These are phyloP conservation scores for Pleurotus ostreatus DNA, from an alignment of 768 basidiomycete genomes.

Conservation along the genomic window DNA sequence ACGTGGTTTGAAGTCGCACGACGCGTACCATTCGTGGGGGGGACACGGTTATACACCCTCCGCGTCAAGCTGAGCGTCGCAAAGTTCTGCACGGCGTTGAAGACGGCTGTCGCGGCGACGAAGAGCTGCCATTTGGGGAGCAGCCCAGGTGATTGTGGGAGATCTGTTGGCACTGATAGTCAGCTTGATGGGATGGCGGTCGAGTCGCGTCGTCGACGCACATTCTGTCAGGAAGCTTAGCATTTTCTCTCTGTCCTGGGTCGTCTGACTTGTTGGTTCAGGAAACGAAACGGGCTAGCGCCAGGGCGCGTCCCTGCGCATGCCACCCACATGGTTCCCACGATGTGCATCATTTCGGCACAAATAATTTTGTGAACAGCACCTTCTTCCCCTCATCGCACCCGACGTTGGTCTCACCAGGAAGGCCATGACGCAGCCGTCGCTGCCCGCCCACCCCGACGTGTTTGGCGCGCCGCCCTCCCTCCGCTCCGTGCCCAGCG, in stretches of 20 bases:
- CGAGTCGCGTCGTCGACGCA: background rate
- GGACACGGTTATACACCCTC: conserved; percentile 61
- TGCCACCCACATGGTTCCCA: background rate
- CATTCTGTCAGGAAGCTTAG: background rate
- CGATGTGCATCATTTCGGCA: background rate
- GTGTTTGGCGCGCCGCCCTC: conserved; percentile 30
- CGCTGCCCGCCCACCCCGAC: background rate
- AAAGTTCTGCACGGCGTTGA: conserved; percentile 87
- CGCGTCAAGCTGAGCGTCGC: conserved; percentile 72
- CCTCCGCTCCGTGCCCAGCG: conserved; percentile 46
- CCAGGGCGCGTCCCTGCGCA: background rate
- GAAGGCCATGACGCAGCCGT: conserved; percentile 8
- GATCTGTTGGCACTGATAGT: conserved; percentile 32
- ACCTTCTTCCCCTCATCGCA: conserved; percentile 21
- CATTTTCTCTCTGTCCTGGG: background rate
- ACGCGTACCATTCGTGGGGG: conserved; percentile 31
- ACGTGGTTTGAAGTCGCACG: conserved; percentile 1
- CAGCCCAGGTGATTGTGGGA: conserved; percentile 64
- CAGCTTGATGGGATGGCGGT: background rate
- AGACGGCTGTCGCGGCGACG: conserved; percentile 70
- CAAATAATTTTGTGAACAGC: conserved; percentile 1
- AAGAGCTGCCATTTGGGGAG: conserved; percentile 89
- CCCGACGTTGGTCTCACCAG: conserved; percentile 21
- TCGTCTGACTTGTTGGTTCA: background rate
- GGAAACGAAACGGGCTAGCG: conserved; percentile 2